Evolutionary conservation across 176 grass and related monocot genomes (phyloP).

Genomic region (Secale cereale): DNA sequence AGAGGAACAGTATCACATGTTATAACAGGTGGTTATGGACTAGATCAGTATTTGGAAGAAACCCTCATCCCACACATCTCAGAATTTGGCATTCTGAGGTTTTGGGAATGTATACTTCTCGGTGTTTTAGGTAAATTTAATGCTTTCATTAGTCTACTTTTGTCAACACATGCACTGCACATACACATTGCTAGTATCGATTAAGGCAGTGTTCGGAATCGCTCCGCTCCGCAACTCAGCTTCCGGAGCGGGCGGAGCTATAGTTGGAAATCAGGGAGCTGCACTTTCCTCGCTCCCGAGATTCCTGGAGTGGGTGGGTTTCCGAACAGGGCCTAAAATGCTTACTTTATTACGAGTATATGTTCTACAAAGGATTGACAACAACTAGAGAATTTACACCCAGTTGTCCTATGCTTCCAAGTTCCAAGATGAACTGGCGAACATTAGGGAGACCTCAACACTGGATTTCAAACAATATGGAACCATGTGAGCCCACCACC

Average conservation of each 20-base stretch:
- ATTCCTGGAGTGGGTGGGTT: too few species aligned
- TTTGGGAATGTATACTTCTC: background rate
- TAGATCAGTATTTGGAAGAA: background rate
- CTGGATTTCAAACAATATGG: slow-evolving; percentile 58
- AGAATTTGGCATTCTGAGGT: background rate
- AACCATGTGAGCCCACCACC: slow-evolving; percentile 54
- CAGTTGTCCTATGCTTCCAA: background rate
- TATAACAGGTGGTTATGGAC: background rate
- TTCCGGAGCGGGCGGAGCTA: too few species aligned
- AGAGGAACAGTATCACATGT: background rate
- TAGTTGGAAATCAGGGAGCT: too few species aligned
- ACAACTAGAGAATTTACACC: background rate
- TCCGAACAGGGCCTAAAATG: background rate
- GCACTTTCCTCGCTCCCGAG: too few species aligned
- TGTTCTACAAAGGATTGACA: background rate
- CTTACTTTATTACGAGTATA: background rate
- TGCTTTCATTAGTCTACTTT: background rate
- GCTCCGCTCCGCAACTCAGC: too few species aligned
- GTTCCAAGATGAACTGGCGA: background rate
- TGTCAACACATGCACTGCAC: background rate
- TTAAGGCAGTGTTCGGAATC: background rate
- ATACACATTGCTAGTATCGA: background rate
- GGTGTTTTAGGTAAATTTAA: background rate
- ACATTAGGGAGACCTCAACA: slow-evolving; percentile 31
- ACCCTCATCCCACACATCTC: background rate